Evolutionary conservation across 148 eudicot species (phyloP), one percentile per base, ranked within the genome.

Genomic region (Pouteria glomerata): DNA sequence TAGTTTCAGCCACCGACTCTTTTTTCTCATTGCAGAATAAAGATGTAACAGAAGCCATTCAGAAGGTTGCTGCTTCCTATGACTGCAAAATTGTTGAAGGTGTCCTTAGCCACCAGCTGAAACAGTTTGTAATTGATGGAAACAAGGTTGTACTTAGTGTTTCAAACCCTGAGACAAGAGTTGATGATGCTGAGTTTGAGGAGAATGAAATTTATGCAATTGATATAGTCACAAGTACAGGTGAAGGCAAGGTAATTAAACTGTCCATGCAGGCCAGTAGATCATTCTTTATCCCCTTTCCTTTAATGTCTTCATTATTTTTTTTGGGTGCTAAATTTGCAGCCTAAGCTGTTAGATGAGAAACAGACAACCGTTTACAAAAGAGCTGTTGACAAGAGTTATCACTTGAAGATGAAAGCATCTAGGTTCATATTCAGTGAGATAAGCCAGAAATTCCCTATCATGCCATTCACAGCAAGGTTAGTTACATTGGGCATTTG

Each of bases 381-480:
- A 76, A 85, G 97, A 82, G 97, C 93, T 0, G 97, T 92, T 62
- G 97, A 92, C 74, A 88, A 80, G 80, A 92, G 77, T 68, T 92
- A 92, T 81, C 86, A 92, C 78, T 70, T 89, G 73, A 92, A 89
- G 82, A 88, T 92, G 89, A 92, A 92, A 80, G 82, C 96, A 1
- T 92, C 96, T 50, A 82, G 97, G 84, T 88, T 88, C 74, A 89
- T 92, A 33, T 88, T 89, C 79, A 92, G 97, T 57, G 97, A 92
- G 76, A 92, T 92, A 45, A 88, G 70, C 55, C 92, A 89, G 83
- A 89, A 89, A 35, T 92, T 89, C 76, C 97, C 97, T 0, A 86
- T 92, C 84, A 92, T 92, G 96, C 96, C 93, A 19, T 92, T 92
- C 63, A 76, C 96, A 16, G 93, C 97, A 23, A 88, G 97, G 97